Evolutionary conservation across 23 red algal genomes (phyloP).

Genomic region (Gracilaria domingensis): DNA sequence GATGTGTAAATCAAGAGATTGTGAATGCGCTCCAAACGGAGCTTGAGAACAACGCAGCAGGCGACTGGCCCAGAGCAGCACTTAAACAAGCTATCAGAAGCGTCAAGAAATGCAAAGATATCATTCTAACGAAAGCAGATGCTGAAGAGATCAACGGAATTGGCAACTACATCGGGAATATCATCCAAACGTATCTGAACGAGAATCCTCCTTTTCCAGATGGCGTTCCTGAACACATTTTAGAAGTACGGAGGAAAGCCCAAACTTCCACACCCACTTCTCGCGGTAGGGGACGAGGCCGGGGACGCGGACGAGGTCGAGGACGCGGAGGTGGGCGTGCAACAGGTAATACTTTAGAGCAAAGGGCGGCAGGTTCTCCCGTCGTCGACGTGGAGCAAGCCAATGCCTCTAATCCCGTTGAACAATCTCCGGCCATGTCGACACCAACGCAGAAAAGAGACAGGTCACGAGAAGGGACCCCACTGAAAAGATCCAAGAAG

Average conservation of each 20-base stretch:
- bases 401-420: not conserved
- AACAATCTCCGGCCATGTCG: not conserved
- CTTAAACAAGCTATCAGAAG: constrained; percentile 27
- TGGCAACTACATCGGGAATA: constrained; percentile 30
- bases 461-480: not conserved
- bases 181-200: constrained; percentile 41
- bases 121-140: constrained; percentile 41
- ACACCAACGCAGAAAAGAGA: not conserved
- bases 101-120: not conserved
- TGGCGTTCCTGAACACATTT: not conserved
- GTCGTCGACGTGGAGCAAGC: not conserved
- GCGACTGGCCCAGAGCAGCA: constrained; percentile 3
- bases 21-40: constrained; percentile 27
- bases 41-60: not conserved
- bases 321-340: not conserved
- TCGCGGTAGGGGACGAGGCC: not conserved
- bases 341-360: not conserved
- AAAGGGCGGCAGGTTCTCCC: not conserved
- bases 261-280: not conserved
- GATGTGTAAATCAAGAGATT: constrained; percentile 32
- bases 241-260: not conserved
- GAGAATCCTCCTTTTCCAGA: constrained; percentile 2
- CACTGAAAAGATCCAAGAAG: not conserved
- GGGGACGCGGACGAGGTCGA: not conserved
- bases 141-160: constrained; percentile 23